Evolutionary conservation across 305 asterid species (phyloP).

Genomic region (Fraxinus paxiana): DNA sequence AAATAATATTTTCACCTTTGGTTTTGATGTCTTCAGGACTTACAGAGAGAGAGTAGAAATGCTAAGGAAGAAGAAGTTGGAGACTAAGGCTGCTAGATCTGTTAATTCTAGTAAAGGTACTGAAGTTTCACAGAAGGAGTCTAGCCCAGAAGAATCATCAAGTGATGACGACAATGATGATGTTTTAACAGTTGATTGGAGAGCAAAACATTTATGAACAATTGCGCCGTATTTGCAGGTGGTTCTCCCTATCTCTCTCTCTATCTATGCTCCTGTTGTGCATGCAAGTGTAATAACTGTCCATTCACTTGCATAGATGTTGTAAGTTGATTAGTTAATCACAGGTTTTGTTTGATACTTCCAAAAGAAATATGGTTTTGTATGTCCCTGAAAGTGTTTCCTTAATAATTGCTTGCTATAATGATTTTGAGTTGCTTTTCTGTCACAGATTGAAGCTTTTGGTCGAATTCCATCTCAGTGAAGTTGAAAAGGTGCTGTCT

Average conservation of each 20-base stretch:
- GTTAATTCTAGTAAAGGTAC: conserved; percentile 35
- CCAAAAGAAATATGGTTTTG: background rate
- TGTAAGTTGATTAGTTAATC: background rate
- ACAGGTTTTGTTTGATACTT: background rate
- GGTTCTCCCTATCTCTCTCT: conserved; percentile 10
- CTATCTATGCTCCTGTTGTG: background rate
- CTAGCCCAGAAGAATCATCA: conserved; percentile 48
- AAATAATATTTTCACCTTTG: background rate
- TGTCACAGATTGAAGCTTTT: conserved; percentile 6
- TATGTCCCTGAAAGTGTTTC: background rate
- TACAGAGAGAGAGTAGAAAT: conserved; percentile 64
- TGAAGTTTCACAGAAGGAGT: conserved; percentile 32
- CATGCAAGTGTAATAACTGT: background rate
- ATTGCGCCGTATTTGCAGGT: conserved; percentile 22
- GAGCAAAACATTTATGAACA: conserved; percentile 70
- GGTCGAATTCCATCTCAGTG: conserved; percentile 9
- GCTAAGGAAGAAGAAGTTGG: conserved; percentile 62
- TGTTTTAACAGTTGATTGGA: conserved; percentile 71
- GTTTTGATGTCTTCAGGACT: conserved; percentile 41
- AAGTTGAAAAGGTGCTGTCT: conserved; percentile 5
- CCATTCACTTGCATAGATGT: background rate
- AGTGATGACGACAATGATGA: conserved; percentile 60
- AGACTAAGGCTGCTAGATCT: conserved; percentile 61
- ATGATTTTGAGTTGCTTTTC: background rate
- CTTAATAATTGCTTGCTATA: background rate